These are phyloP conservation scores for Fusarium protoensiforme DNA, from an alignment of 2,329 filamentous ascomycete species.

Conservation along the genomic window DNA sequence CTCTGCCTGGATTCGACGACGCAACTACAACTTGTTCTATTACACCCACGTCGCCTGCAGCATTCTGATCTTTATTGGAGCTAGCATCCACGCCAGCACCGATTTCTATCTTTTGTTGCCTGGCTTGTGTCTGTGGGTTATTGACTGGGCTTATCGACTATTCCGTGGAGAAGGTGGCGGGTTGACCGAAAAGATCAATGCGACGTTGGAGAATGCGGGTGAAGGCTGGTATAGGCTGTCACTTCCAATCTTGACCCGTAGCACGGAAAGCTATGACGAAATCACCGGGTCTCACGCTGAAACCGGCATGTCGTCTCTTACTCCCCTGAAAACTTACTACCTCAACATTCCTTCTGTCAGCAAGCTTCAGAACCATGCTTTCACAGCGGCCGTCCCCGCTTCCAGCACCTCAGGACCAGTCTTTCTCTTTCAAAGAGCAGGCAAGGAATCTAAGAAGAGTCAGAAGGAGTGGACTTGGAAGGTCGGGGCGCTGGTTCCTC, in stretches of 20 bases:
- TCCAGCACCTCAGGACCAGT: not conserved
- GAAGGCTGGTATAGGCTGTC: slow-evolving; percentile 8
- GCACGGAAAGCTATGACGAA: not conserved
- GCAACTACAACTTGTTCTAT: slow-evolving; percentile 11
- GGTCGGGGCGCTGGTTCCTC: not conserved
- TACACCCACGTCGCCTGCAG: slow-evolving; percentile 2
- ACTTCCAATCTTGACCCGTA: not conserved
- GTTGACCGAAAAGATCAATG: not conserved
- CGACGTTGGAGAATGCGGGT: slow-evolving; percentile 1
- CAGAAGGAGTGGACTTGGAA: slow-evolving; percentile 17
- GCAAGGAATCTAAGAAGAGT: not conserved
- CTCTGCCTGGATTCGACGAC: slow-evolving; percentile 2
- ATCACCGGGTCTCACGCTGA: not conserved
- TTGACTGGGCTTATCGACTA: slow-evolving; percentile 1
- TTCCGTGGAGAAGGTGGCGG: slow-evolving; percentile 4
- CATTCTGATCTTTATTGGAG: slow-evolving; percentile 4
- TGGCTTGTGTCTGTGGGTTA: slow-evolving; percentile 5
- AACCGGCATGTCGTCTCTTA: not conserved
- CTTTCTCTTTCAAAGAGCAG: slow-evolving; percentile 12
- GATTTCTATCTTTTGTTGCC: slow-evolving; percentile 13
- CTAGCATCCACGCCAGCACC: slow-evolving; percentile 9
- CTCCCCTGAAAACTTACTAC: slow-evolving; percentile 11
- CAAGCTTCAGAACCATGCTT: slow-evolving; percentile 15
- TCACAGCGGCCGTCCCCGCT: slow-evolving; percentile 3
- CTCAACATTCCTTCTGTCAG: slow-evolving; percentile 10